phyloP scores from a whole-genome alignment of 2,329 filamentous ascomycete genomes.

The Trichoderma oligosporum region DNA sequence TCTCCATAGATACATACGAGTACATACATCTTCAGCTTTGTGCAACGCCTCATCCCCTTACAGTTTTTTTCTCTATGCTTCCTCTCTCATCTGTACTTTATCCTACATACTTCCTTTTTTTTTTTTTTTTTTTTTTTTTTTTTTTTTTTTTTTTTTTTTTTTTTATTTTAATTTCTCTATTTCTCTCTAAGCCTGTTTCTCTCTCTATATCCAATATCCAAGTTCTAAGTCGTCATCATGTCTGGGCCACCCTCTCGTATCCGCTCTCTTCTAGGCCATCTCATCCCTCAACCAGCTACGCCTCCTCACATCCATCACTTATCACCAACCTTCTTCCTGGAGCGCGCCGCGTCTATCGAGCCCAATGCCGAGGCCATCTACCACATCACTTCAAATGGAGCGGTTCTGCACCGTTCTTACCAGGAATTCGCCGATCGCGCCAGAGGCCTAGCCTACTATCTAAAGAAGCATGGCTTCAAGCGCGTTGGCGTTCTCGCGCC shows the following conservation, averaged over 20 bases:
- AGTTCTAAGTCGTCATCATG: conserved; percentile 45
- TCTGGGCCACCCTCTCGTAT: conserved; percentile 61
- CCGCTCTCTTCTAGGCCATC: conserved; percentile 52
- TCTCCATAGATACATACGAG: no score
- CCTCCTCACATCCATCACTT: conserved; percentile 68
- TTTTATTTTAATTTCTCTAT: background rate
- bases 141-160: background rate
- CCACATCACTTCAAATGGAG: conserved; percentile 76
- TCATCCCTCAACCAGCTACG: conserved; percentile 34
- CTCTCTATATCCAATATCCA: background rate
- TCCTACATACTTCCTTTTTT: background rate
- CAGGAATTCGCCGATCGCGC: conserved; percentile 80
- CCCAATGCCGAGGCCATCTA: conserved; percentile 80
- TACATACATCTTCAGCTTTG: no score
- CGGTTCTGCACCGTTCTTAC: conserved; percentile 72
- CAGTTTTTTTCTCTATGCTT: no score
- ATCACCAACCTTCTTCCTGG: conserved; percentile 82
- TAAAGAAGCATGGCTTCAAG: conserved; percentile 68
- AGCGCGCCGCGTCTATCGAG: conserved; percentile 82
- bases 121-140: background rate
- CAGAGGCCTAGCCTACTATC: conserved; percentile 80
- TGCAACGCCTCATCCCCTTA: no score
- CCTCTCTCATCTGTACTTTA: background rate
- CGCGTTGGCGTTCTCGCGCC: conserved; percentile 82
- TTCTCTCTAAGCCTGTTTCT: background rate